Conservation (phyloP, 352 stramenopile genomes). For the Pythium dissotocum region DNA sequence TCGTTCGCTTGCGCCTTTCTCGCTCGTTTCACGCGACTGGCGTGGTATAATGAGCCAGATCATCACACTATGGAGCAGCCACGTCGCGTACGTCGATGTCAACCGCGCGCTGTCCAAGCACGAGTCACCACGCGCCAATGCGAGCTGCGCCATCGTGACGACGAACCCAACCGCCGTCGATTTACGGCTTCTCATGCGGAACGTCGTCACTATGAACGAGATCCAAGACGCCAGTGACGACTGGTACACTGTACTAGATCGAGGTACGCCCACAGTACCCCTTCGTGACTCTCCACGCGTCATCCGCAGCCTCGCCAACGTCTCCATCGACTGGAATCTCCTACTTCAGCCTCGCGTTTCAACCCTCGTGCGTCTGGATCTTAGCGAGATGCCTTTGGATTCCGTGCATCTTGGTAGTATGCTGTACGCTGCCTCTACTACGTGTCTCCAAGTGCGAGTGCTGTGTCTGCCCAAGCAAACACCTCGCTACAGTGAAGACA, state of each 20-base stretch:
- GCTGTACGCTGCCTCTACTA: background rate
- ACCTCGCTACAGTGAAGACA: constrained; percentile 15
- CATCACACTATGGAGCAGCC: background rate
- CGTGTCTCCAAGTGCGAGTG: constrained; percentile 9
- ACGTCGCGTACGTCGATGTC: constrained; percentile 13
- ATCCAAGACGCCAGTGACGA: background rate
- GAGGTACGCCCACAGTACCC: background rate
- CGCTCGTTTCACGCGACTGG: constrained; percentile 10
- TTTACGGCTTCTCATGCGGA: constrained; percentile 16
- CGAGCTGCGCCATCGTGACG: constrained; percentile 1
- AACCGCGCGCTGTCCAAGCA: background rate
- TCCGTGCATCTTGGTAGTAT: constrained; percentile 12
- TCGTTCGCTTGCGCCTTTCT: background rate
- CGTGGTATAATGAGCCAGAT: background rate
- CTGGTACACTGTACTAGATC: background rate
- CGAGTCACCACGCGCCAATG: background rate
- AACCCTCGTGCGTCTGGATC: constrained; percentile 15
- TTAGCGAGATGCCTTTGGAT: constrained; percentile 12
- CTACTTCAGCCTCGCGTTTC: constrained; percentile 13
- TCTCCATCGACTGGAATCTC: constrained; percentile 7
- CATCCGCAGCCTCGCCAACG: constrained; percentile 7
- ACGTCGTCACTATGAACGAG: constrained; percentile 8
- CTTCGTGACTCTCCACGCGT: constrained; percentile 4
- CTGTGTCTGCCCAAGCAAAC: constrained; percentile 8
- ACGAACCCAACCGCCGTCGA: background rate